These are phyloP conservation scores for Salix viminalis DNA, from an alignment of 345 rosid species.

Conservation along the genomic window DNA sequence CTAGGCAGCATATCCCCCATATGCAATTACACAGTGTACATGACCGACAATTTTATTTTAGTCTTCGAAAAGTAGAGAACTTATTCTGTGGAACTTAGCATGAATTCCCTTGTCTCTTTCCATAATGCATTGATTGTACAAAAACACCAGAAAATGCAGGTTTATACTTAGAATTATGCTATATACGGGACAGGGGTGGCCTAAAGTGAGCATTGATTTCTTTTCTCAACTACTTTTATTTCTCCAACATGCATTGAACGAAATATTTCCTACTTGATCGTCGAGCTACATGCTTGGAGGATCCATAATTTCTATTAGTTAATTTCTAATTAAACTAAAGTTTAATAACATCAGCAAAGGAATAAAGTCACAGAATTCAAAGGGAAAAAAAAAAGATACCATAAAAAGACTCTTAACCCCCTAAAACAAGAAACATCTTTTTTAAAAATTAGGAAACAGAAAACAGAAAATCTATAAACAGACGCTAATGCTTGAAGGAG, in stretches of 20 bases:
- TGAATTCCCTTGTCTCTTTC: background rate
- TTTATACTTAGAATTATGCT: slow-evolving; percentile 14
- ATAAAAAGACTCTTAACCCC: too few relatives aligned
- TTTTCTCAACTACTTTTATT: too few relatives aligned
- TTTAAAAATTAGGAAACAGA: background rate
- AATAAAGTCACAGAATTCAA: background rate
- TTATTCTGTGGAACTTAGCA: background rate
- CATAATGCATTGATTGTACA: background rate
- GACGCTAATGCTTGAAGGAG: background rate
- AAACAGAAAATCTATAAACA: background rate
- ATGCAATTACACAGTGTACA: background rate
- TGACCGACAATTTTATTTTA: slow-evolving; percentile 1
- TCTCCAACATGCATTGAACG: too few relatives aligned
- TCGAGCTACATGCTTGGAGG: too few relatives aligned
- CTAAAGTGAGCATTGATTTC: background rate
- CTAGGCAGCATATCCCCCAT: background rate
- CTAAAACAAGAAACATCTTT: too few relatives aligned
- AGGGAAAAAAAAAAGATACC: background rate
- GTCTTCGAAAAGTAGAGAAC: slow-evolving; percentile 6
- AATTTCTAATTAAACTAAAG: too few relatives aligned
- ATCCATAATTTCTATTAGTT: too few relatives aligned
- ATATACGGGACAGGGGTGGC: background rate
- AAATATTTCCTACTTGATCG: too few relatives aligned
- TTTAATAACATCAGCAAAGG: background rate
- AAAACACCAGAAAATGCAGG: background rate